phyloP scores from a whole-genome alignment of 306 rosid species.

The Corylus avellana region DNA sequence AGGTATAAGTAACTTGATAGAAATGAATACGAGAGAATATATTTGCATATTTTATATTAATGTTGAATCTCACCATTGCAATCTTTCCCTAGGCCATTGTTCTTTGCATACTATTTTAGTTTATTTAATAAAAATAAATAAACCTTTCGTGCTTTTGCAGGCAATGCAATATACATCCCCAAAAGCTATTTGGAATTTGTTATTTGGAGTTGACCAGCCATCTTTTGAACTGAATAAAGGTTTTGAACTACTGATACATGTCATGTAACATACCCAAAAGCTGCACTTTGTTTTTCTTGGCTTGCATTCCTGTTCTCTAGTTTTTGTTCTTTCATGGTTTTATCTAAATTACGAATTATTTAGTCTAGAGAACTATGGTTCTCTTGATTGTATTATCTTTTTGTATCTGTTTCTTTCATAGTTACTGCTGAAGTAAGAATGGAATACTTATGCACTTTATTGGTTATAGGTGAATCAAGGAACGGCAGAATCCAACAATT shows the following conservation, averaged over 20 bases:
- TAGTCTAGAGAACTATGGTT: slow-evolving; percentile 4
- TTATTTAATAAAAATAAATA: not conserved
- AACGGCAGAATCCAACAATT: slow-evolving; percentile 74
- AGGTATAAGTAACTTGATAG: slow-evolving; percentile 51
- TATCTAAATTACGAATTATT: slow-evolving; percentile 6
- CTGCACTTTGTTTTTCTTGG: slow-evolving; percentile 21
- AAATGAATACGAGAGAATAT: slow-evolving; percentile 14
- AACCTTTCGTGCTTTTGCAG: slow-evolving; percentile 40
- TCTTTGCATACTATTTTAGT: slow-evolving; percentile 1
- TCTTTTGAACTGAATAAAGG: slow-evolving; percentile 63
- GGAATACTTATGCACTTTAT: slow-evolving; percentile 16
- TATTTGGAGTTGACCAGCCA: slow-evolving; percentile 74
- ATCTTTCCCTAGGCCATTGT: not conserved
- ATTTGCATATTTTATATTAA: not conserved
- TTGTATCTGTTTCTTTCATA: slow-evolving; percentile 13
- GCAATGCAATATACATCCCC: slow-evolving; percentile 98
- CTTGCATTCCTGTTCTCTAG: not conserved
- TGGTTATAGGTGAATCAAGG: slow-evolving; percentile 53
- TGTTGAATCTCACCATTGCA: slow-evolving; percentile 3
- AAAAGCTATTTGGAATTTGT: slow-evolving; percentile 78
- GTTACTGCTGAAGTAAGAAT: slow-evolving; percentile 25
- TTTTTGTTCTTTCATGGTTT: slow-evolving; percentile 10
- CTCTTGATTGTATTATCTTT: slow-evolving; percentile 24
- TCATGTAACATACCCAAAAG: slow-evolving; percentile 19
- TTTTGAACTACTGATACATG: slow-evolving; percentile 24